Evolutionary conservation across 2,329 filamentous ascomycete species (phyloP).

Genomic region (Fusarium equiseti): DNA sequence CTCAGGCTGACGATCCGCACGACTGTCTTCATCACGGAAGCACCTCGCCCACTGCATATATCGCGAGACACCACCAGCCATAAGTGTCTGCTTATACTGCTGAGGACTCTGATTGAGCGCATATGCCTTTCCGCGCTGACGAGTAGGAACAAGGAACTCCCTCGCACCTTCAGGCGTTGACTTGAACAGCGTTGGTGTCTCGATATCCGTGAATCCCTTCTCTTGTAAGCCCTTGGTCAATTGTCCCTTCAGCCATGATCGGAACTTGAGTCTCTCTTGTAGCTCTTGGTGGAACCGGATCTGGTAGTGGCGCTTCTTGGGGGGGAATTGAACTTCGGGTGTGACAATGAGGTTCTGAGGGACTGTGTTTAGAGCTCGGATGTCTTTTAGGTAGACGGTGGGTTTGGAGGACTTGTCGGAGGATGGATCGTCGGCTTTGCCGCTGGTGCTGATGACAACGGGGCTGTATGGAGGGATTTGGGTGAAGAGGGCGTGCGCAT

Average conservation of each 20-base stretch:
- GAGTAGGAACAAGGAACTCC: slow-evolving; percentile 93
- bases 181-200: slow-evolving; percentile 96
- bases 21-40: slow-evolving; percentile 93
- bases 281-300: slow-evolving; percentile 79
- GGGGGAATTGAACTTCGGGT: slow-evolving; percentile 77
- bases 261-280: slow-evolving; percentile 75
- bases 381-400: slow-evolving; percentile 74
- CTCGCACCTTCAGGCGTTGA: slow-evolving; percentile 95
- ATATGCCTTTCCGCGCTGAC: slow-evolving; percentile 81
- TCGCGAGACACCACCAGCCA: slow-evolving; percentile 84
- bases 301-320: slow-evolving; percentile 83
- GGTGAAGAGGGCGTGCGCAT: slow-evolving; percentile 58
- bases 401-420: slow-evolving; percentile 54
- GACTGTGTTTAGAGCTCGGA: slow-evolving; percentile 52
- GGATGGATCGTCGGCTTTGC: slow-evolving; percentile 44
- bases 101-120: slow-evolving; percentile 96
- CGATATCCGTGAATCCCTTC: slow-evolving; percentile 79
- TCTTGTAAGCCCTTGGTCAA: slow-evolving; percentile 66
- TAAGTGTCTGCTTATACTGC: slow-evolving; percentile 98
- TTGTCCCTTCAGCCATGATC: slow-evolving; percentile 69
- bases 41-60: slow-evolving; percentile 97
- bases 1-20: slow-evolving; percentile 93
- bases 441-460: slow-evolving; percentile 61
- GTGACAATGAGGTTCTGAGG: slow-evolving; percentile 79
- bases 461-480: slow-evolving; percentile 64